Conservation (phyloP, 768 basidiomycete genomes). For the Phanerochaete carnosa region DNA sequence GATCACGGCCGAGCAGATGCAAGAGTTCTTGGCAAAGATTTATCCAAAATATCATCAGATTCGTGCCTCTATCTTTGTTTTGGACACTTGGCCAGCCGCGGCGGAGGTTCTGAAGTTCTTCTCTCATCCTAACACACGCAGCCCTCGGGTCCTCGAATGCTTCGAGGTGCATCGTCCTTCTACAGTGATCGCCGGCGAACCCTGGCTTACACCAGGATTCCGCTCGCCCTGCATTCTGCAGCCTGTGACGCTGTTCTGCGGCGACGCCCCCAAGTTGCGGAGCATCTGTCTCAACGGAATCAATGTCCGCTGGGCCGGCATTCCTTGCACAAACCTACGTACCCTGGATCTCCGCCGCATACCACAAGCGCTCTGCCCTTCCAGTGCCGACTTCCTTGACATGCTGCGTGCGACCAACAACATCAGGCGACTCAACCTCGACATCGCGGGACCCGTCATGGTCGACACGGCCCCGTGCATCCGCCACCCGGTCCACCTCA, state of each 20-base stretch:
- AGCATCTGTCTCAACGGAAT: constrained; percentile 57
- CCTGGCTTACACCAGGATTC: background rate
- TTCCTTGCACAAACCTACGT: constrained; percentile 49
- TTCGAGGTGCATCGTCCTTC: constrained; percentile 61
- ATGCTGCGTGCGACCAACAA: constrained; percentile 41
- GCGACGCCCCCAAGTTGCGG: constrained; percentile 39
- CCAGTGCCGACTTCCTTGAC: constrained; percentile 46
- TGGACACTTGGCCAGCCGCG: background rate
- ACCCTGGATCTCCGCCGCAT: constrained; percentile 65
- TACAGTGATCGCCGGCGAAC: constrained; percentile 16
- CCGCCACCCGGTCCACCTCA: background rate
- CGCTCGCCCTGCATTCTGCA: constrained; percentile 27
- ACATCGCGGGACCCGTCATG: constrained; percentile 54
- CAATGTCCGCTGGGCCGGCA: constrained; percentile 54
- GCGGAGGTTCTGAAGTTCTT: constrained; percentile 23
- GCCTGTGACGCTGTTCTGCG: constrained; percentile 44
- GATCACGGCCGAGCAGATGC: background rate
- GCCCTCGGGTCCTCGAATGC: constrained; percentile 40
- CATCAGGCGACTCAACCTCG: constrained; percentile 53
- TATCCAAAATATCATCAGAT: constrained; percentile 15
- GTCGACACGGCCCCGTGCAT: background rate
- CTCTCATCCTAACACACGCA: constrained; percentile 4
- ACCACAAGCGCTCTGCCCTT: constrained; percentile 49
- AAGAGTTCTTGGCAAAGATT: background rate
- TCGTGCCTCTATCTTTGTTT: background rate